phyloP scores from a whole-genome alignment of 768 basidiomycete species.

The Dioszegia crocea region DNA sequence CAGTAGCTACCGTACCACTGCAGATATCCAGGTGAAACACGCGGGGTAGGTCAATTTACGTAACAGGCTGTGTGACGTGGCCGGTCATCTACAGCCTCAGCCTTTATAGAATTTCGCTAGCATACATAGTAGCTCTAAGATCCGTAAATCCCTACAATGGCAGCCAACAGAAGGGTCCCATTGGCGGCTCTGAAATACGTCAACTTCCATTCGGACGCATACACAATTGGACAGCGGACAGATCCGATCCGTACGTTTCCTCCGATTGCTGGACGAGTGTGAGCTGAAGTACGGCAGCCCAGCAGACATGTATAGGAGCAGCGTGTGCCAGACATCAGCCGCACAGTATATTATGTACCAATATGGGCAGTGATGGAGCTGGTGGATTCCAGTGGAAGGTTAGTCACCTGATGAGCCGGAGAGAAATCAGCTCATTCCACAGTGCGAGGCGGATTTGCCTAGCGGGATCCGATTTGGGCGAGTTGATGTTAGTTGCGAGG shows the following conservation, averaged over 20 bases:
- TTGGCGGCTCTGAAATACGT: slow-evolving; percentile 69
- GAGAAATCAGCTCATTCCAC: neutral
- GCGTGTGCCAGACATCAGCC: slow-evolving; percentile 73
- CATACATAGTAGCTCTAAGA: too few species aligned
- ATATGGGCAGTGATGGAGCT: slow-evolving; percentile 68
- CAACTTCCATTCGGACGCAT: slow-evolving; percentile 67
- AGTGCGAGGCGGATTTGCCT: slow-evolving; percentile 90
- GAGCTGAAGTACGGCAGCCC: slow-evolving; percentile 50
- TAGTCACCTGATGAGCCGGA: slow-evolving; percentile 31
- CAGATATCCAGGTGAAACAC: neutral
- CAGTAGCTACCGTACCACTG: too few species aligned
- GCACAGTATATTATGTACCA: slow-evolving; percentile 78
- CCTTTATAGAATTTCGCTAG: too few species aligned
- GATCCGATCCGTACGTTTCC: slow-evolving; percentile 56
- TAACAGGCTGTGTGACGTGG: neutral
- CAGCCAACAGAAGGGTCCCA: slow-evolving; percentile 59
- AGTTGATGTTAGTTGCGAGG: slow-evolving; percentile 85
- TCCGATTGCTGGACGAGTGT: neutral
- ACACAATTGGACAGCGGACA: slow-evolving; percentile 66
- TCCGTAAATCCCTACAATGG: neutral
- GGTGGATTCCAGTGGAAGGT: slow-evolving; percentile 87
- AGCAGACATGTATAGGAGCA: slow-evolving; percentile 74
- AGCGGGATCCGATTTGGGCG: slow-evolving; percentile 74
- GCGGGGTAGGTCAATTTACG: neutral
- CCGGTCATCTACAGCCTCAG: too few species aligned